A percentile compares a stretch with the other conserved stretches of the same genome.
phyloP scores from a whole-genome alignment of 1,284 basidiomycete species.

The Chondrostereum purpureum region DNA sequence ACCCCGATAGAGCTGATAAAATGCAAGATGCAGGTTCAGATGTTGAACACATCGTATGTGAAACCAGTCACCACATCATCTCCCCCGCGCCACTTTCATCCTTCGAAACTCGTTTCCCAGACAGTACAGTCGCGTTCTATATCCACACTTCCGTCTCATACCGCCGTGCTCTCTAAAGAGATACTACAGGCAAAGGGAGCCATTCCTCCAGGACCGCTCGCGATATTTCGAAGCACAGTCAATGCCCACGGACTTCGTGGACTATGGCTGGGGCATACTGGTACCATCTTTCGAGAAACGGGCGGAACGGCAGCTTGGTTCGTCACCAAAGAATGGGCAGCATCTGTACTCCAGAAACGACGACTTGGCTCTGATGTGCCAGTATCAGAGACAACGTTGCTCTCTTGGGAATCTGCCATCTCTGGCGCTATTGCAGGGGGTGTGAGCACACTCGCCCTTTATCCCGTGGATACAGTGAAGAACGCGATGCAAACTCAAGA shows the following conservation, averaged over 20 bases:
- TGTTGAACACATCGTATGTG: conserved; percentile 34
- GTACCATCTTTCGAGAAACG: conserved; percentile 91
- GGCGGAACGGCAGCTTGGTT: conserved; percentile 94
- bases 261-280: conserved; percentile 94
- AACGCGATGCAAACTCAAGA: conserved; percentile 92
- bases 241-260: conserved; percentile 71
- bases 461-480: conserved; percentile 94
- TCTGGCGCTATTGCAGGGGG: conserved; percentile 86
- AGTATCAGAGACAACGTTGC: conserved; percentile 38
- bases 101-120: conserved; percentile 7
- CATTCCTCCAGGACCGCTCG: conserved; percentile 56
- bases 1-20: conserved; percentile 96
- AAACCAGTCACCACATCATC: conserved; percentile 26
- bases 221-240: conserved; percentile 62
- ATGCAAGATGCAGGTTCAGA: conserved; percentile 98
- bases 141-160: conserved; percentile 14
- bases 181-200: not conserved
- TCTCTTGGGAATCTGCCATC: conserved; percentile 76
- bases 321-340: conserved; percentile 76
- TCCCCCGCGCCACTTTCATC: conserved; percentile 21
- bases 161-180: conserved; percentile 5
- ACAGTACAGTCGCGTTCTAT: conserved; percentile 16
- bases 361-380: conserved; percentile 21
- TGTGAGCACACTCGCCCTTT: conserved; percentile 79
- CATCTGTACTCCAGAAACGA: conserved; percentile 50